These are phyloP conservation scores for Ceratobasidium sp. DNA, from an alignment of 1,284 basidiomycete species.

Conservation along the genomic window DNA sequence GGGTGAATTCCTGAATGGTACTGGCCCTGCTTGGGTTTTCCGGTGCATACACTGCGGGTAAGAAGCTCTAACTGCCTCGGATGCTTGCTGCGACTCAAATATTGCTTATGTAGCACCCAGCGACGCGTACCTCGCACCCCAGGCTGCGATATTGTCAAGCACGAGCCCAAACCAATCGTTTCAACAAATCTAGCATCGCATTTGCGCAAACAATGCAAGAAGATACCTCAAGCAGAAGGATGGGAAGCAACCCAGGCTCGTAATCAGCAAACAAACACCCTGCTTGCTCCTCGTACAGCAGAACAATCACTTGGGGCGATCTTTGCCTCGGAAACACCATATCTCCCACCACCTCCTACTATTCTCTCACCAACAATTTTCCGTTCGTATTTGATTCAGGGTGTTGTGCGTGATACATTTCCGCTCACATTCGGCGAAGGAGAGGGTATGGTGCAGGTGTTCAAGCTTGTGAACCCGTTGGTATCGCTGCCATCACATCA, in stretches of 20 bases:
- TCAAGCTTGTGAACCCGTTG: background rate
- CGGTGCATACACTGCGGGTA: constrained; percentile 7
- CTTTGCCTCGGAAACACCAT: background rate
- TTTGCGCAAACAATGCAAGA: constrained; percentile 14
- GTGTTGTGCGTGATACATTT: constrained; percentile 10
- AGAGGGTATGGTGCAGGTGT: constrained; percentile 2
- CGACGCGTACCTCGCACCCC: background rate
- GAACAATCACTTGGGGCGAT: constrained; percentile 6
- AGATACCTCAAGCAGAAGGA: background rate
- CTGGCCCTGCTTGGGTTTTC: background rate
- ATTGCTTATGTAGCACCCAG: background rate
- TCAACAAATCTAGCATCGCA: background rate
- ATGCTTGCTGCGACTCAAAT: background rate
- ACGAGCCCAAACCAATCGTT: background rate
- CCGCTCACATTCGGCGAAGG: constrained; percentile 23
- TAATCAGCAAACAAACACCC: background rate
- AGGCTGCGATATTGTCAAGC: background rate
- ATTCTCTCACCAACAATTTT: background rate
- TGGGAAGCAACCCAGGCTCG: background rate
- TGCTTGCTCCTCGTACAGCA: background rate
- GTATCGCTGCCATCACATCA: background rate
- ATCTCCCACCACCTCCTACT: background rate
- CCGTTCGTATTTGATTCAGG: constrained; percentile 1
- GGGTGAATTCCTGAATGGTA: background rate
- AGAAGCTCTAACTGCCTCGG: background rate